Evolutionary conservation across 2,329 filamentous ascomycete species (phyloP).

Genomic region (Samsoniella hepiali): DNA sequence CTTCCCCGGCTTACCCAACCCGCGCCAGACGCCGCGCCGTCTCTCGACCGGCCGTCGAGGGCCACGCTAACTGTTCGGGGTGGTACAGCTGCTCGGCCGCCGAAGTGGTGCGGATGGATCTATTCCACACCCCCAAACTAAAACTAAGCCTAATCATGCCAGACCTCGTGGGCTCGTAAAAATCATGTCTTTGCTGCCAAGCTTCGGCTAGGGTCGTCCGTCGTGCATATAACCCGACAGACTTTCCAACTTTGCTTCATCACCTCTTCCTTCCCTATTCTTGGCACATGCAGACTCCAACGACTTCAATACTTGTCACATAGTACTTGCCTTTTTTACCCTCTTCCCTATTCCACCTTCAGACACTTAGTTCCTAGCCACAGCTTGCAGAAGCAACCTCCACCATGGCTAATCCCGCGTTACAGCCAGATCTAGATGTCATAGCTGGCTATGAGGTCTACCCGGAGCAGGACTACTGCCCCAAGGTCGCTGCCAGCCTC

Average conservation of each 20-base stretch:
- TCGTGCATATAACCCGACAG: constrained; percentile 10
- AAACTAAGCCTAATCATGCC: constrained; percentile 15
- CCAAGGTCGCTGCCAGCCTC: constrained; percentile 35
- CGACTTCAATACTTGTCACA: neutral
- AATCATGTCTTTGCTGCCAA: constrained; percentile 1
- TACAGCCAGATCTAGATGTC: constrained; percentile 37
- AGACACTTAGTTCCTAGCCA: neutral
- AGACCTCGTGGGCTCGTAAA: constrained; percentile 5
- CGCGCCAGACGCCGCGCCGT: constrained; percentile 11
- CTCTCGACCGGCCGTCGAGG: neutral
- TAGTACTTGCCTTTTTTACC: too few relatives aligned
- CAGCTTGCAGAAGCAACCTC: neutral
- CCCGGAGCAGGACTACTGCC: constrained; percentile 37
- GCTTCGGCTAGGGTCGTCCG: constrained; percentile 5
- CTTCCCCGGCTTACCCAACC: constrained; percentile 1
- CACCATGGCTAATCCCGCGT: constrained; percentile 23
- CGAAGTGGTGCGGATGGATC: constrained; percentile 18
- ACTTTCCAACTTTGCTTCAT: neutral
- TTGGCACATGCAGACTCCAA: neutral
- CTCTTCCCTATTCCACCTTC: neutral
- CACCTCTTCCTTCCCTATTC: neutral
- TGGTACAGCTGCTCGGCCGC: constrained; percentile 15
- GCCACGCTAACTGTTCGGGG: constrained; percentile 11
- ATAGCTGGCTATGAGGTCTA: constrained; percentile 46
- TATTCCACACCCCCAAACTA: constrained; percentile 14